These are phyloP conservation scores for Daldinia grandis DNA, from an alignment of 495 filamentous ascomycete species.

Conservation along the genomic window DNA sequence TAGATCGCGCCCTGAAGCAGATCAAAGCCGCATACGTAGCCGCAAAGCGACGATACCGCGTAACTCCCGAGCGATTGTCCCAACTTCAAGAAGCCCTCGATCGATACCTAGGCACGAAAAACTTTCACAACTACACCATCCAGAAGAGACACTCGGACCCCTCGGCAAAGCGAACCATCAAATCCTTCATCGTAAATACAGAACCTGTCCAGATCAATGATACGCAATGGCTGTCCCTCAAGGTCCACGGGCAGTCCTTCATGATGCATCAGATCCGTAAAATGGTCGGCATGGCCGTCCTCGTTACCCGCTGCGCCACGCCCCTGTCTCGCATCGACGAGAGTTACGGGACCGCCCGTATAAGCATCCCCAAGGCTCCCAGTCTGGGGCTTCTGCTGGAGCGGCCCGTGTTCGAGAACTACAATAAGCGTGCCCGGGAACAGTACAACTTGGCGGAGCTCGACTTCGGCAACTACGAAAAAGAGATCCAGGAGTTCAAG, in stretches of 20 bases:
- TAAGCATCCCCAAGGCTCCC: conserved; percentile 93
- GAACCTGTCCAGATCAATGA: conserved; percentile 83
- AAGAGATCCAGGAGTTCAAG: conserved; percentile 87
- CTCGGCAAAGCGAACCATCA: conserved; percentile 86
- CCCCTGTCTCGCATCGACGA: conserved; percentile 71
- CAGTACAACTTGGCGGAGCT: conserved; percentile 68
- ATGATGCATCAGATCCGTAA: conserved; percentile 99
- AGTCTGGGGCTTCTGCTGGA: conserved; percentile 88
- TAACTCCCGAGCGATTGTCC: conserved; percentile 71
- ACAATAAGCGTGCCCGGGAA: conserved; percentile 70
- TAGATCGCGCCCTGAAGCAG: conserved; percentile 72
- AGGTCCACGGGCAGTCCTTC: conserved; percentile 96
- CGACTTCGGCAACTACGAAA: conserved; percentile 77
- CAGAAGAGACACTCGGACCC: conserved; percentile 81
- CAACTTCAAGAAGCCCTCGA: conserved; percentile 75
- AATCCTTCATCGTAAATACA: conserved; percentile 77
- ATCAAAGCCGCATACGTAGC: conserved; percentile 79
- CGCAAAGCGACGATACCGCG: conserved; percentile 83
- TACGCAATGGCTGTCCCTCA: conserved; percentile 93
- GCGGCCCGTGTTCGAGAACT: conserved; percentile 85
- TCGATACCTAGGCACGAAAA: conserved; percentile 80
- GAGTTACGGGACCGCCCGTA: conserved; percentile 68
- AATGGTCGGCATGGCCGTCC: conserved; percentile 92
- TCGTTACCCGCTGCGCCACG: conserved; percentile 83
- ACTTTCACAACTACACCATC: conserved; percentile 97